Evolutionary conservation across 2,329 filamentous ascomycete species (phyloP), one percentile per base, ranked within the genome.

Genomic region (Sphaerulina vaccinii): DNA sequence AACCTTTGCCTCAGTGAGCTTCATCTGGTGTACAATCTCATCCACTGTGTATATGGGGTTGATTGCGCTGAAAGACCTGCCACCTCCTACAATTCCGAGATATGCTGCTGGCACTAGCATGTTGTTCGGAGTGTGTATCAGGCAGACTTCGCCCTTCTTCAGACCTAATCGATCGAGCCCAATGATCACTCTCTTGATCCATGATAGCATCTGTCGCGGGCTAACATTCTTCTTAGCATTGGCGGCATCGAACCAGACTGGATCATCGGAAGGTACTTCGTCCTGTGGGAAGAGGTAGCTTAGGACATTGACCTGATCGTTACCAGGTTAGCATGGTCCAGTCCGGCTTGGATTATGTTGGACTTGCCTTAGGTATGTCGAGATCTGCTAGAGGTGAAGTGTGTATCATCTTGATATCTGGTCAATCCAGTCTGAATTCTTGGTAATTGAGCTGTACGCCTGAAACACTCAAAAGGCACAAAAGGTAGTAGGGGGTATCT

Each of bases 101-200:
- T 80, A 82, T 11, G 76, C 75, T 3, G 76, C 75, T 0, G 79
- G 79, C 1, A 82, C 73, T 56, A 78, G 79, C 33, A 82, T 75
- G 55, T 80, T 76, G 60, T 82, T 82, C 2, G 75, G 73, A 0
- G 76, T 76, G 59, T 76, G 79, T 37, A 80, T 72, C 71, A 82
- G 72, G 24, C 80, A 75, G 2, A 79, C 76, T 45, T 82, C 79
- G 10, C 75, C 75, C 43, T 65, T 69, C 49, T 71, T 61, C 5
- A 81, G 52, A 0, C 75, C 77, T 6, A 78, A 59, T 2, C 62
- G 68, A 42, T 77, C 69, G 11, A 82, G 68, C 3, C 79, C 79
- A 32, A 70, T 65, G 0, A 73, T 76, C n/a, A 83, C 60, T 50
- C 78, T 69, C 60, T 75, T 79, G 33, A 77, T 70, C 78, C 78